A percentile compares a stretch with the other conserved stretches of the same genome.
Evolutionary conservation across 2,329 filamentous ascomycete species (phyloP).

Genomic region (Epichloe uncinata): DNA sequence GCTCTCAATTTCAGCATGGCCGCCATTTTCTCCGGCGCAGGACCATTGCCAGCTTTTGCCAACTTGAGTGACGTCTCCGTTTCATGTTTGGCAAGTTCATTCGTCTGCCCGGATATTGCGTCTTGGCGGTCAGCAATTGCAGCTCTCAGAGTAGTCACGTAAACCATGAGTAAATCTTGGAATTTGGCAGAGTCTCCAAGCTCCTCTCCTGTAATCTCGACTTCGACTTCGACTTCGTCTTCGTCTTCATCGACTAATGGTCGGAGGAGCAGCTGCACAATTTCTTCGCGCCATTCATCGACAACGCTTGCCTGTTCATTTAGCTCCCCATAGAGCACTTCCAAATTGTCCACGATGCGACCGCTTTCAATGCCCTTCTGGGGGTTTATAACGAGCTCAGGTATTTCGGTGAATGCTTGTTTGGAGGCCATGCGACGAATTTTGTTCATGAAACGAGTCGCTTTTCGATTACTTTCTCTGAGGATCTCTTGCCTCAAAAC

Average conservation of each 20-base stretch:
- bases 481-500: constrained; percentile 65
- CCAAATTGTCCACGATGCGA: constrained; percentile 50
- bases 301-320: constrained; percentile 61
- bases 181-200: constrained; percentile 76
- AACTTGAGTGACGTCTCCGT: constrained; percentile 45
- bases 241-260: constrained; percentile 73
- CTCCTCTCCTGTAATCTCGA: constrained; percentile 75
- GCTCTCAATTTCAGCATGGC: constrained; percentile 36
- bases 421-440: constrained; percentile 40
- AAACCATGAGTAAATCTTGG: constrained; percentile 81
- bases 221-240: constrained; percentile 59
- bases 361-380: constrained; percentile 60
- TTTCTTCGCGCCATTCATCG: constrained; percentile 59
- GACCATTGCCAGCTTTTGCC: constrained; percentile 52
- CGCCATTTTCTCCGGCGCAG: constrained; percentile 51
- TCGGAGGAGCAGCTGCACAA: constrained; percentile 57
- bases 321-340: constrained; percentile 49
- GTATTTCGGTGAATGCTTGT: constrained; percentile 48
- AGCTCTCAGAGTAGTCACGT: constrained; percentile 64
- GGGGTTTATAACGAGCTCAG: constrained; percentile 37
- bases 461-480: constrained; percentile 30
- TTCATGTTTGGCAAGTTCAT: constrained; percentile 62
- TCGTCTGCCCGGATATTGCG: constrained; percentile 63
- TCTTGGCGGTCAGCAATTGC: constrained; percentile 67
- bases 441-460: constrained; percentile 41